Evolutionary conservation across 805 yeast species (phyloP).

Genomic region (Yarrowia keelungensis): DNA sequence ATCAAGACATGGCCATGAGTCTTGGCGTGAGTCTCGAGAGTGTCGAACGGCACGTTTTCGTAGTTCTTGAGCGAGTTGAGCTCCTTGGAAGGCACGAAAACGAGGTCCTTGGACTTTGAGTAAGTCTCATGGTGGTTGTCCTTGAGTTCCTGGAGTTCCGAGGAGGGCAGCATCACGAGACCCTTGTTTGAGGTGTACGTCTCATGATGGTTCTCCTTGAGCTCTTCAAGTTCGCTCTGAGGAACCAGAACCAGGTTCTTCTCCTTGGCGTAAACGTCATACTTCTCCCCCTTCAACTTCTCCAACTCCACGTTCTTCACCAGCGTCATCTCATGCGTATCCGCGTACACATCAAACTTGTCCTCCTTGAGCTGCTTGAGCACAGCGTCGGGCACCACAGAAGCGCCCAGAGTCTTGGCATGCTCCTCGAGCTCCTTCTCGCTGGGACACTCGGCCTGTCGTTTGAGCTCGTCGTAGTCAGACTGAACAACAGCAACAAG

Average conservation of each 20-base stretch:
- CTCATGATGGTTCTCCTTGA: conserved; percentile 39
- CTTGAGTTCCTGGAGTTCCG: conserved; percentile 43
- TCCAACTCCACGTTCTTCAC: not conserved
- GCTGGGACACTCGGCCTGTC: conserved; percentile 43
- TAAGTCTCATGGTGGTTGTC: conserved; percentile 25
- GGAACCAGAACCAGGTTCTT: conserved; percentile 34
- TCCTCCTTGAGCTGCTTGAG: conserved; percentile 25
- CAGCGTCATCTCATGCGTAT: not conserved
- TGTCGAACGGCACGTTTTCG: conserved; percentile 15
- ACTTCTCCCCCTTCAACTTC: not conserved
- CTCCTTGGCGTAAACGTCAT: conserved; percentile 1
- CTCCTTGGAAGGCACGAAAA: conserved; percentile 41
- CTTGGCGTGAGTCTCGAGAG: conserved; percentile 48
- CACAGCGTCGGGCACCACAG: conserved; percentile 40
- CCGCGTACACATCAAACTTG: not conserved
- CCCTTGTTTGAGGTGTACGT: conserved; percentile 40
- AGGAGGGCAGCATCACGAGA: conserved; percentile 41
- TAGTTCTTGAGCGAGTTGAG: conserved; percentile 21
- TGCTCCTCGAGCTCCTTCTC: conserved; percentile 41
- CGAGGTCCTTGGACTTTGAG: conserved; percentile 9
- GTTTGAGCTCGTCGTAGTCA: conserved; percentile 42
- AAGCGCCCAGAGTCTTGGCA: conserved; percentile 32
- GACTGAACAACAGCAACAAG: conserved; percentile 42
- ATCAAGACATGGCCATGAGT: conserved; percentile 48
- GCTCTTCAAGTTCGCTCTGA: conserved; percentile 42